Evolutionary conservation across 805 yeast species (phyloP).

Genomic region (Metschnikowia matae): DNA sequence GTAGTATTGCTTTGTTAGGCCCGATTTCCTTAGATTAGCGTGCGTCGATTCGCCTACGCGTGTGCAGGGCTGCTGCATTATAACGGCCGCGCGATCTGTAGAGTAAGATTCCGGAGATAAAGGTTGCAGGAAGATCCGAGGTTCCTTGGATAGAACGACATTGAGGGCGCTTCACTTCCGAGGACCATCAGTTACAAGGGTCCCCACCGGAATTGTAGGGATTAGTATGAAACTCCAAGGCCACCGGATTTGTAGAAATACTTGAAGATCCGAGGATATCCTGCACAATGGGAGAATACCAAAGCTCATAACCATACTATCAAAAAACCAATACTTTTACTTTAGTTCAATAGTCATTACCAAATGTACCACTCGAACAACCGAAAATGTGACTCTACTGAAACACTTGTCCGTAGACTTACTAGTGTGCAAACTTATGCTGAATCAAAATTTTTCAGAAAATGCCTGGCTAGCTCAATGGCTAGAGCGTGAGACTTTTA

Average conservation of each 20-base stretch:
- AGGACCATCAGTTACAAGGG: not conserved
- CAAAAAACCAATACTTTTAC: too few relatives aligned
- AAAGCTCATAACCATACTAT: too few relatives aligned
- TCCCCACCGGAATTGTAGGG: too few relatives aligned
- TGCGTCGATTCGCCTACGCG: not conserved
- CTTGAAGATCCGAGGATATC: too few relatives aligned
- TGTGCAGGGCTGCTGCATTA: not conserved
- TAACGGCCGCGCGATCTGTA: not conserved
- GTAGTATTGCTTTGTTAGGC: not conserved
- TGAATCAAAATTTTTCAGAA: not conserved
- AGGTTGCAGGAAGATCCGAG: not conserved
- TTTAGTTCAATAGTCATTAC: too few relatives aligned
- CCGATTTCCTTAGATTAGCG: not conserved
- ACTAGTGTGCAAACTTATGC: too few relatives aligned
- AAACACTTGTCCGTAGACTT: too few relatives aligned
- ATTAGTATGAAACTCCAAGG: too few relatives aligned
- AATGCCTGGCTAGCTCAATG: slow-evolving; percentile 24
- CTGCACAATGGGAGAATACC: too few relatives aligned
- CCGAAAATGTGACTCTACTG: not conserved
- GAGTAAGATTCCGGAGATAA: not conserved
- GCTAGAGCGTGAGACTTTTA: slow-evolving; percentile 25
- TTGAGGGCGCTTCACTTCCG: not conserved
- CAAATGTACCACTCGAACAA: too few relatives aligned
- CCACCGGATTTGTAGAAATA: too few relatives aligned
- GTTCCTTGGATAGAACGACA: too few relatives aligned